Evolutionary conservation across 768 basidiomycete genomes (phyloP).

Genomic region (Plicaturopsis crispa): DNA sequence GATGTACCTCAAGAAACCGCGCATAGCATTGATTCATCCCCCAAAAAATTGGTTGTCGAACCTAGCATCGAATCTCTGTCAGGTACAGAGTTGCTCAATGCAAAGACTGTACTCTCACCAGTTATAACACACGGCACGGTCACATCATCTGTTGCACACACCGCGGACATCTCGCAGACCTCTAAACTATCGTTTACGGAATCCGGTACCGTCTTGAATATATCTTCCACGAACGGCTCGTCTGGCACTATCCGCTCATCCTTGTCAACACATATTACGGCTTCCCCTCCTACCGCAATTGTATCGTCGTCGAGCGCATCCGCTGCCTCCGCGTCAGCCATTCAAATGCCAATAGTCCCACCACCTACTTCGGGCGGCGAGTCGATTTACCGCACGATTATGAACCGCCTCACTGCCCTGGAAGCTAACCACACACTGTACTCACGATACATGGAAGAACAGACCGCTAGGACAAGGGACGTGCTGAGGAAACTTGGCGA

Average conservation of each 20-base stretch:
- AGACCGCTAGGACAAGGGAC: conserved; percentile 67
- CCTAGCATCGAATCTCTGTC: too few relatives aligned
- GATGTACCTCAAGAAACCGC: too few relatives aligned
- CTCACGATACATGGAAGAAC: conserved; percentile 83
- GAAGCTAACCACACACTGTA: conserved; percentile 87
- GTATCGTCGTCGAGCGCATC: conserved; percentile 9
- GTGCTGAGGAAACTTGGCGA: conserved; percentile 68
- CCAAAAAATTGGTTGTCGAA: too few relatives aligned
- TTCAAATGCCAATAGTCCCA: conserved; percentile 3
- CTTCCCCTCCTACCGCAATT: background rate
- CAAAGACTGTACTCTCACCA: too few relatives aligned
- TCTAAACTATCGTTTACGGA: too few relatives aligned
- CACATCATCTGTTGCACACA: too few relatives aligned
- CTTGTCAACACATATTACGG: background rate
- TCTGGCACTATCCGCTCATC: conserved; percentile 1
- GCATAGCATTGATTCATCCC: too few relatives aligned
- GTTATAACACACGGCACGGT: too few relatives aligned
- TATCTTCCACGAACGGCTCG: background rate
- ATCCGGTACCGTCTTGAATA: too few relatives aligned
- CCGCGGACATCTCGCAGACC: too few relatives aligned
- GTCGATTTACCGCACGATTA: conserved; percentile 93
- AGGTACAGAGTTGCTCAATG: too few relatives aligned
- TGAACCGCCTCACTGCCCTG: conserved; percentile 81
- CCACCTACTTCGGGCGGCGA: conserved; percentile 48
- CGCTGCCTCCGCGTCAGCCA: conserved; percentile 13